phyloP scores from a whole-genome alignment of 768 basidiomycete species.

The Xerocomus spinulosus region DNA sequence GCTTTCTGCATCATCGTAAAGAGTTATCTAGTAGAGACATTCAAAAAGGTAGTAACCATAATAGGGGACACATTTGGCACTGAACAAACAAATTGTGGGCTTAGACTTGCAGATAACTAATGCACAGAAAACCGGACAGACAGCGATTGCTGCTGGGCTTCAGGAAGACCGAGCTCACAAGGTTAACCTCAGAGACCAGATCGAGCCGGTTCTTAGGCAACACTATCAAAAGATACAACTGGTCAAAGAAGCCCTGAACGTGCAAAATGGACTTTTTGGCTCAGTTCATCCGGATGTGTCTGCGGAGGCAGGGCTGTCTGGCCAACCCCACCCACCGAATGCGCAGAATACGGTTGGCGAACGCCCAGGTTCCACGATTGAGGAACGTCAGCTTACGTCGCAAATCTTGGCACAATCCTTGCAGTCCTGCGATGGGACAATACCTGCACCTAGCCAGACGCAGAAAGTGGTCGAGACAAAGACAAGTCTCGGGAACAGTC shows the following conservation, averaged over 20 bases:
- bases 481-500: conserved; percentile 17
- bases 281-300: conserved; percentile 2
- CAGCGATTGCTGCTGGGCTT: conserved; percentile 7
- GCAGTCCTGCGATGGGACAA: conserved; percentile 23
- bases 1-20: too few relatives aligned
- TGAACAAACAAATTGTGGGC: conserved; percentile 13
- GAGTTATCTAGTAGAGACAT: too few relatives aligned
- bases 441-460: conserved; percentile 33
- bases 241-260: conserved; percentile 9
- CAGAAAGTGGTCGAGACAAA: conserved; percentile 48
- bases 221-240: conserved; percentile 13
- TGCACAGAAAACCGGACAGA: conserved; percentile 18
- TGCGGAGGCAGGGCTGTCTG: conserved; percentile 8
- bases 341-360: conserved; percentile 2
- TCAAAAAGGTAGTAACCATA: conserved; percentile 13
- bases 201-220: conserved; percentile 12
- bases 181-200: neutral
- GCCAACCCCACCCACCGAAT: conserved; percentile 9
- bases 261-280: conserved; percentile 4
- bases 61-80: conserved; percentile 9
- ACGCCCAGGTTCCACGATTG: conserved; percentile 4
- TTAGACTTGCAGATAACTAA: conserved; percentile 15
- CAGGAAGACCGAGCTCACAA: conserved; percentile 10
- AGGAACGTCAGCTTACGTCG: conserved; percentile 19
- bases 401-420: conserved; percentile 27